Conservation (phyloP, 768 basidiomycete genomes). For the Auriscalpium microsporum region DNA sequence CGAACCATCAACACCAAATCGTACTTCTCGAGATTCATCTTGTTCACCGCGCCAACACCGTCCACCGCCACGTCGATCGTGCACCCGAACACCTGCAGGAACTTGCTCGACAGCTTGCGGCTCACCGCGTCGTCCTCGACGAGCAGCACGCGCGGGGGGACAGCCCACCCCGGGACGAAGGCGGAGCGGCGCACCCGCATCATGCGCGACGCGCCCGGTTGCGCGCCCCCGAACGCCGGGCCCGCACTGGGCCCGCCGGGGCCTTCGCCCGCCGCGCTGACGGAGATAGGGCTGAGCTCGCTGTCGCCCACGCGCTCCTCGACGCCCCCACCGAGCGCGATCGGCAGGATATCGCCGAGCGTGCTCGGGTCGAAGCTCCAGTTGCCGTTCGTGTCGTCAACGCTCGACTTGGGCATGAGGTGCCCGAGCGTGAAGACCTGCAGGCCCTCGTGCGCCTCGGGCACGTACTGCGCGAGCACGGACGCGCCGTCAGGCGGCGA, state of each 20-base stretch:
- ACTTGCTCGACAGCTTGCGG: slow-evolving; percentile 81
- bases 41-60: slow-evolving; percentile 84
- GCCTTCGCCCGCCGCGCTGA: slow-evolving; percentile 5
- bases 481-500: slow-evolving; percentile 13
- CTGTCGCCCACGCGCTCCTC: slow-evolving; percentile 2
- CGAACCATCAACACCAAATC: slow-evolving; percentile 91
- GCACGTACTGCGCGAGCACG: background rate
- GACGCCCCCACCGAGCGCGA: background rate
- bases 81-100: slow-evolving; percentile 92
- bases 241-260: slow-evolving; percentile 17
- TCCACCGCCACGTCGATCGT: slow-evolving; percentile 92
- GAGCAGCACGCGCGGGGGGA: slow-evolving; percentile 82
- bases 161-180: slow-evolving; percentile 85
- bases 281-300: background rate
- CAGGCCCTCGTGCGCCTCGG: slow-evolving; percentile 47
- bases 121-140: slow-evolving; percentile 96
- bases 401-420: slow-evolving; percentile 48
- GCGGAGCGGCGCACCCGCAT: slow-evolving; percentile 67
- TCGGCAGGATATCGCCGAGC: slow-evolving; percentile 18
- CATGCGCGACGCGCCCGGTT: slow-evolving; percentile 30
- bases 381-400: slow-evolving; percentile 45
- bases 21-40: slow-evolving; percentile 95
- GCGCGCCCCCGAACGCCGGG: slow-evolving; percentile 13
- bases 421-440: slow-evolving; percentile 80
- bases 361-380: slow-evolving; percentile 48